Conservation (phyloP, 371 early-diverging fungal species). For the Apophysomyces variabilis region DNA sequence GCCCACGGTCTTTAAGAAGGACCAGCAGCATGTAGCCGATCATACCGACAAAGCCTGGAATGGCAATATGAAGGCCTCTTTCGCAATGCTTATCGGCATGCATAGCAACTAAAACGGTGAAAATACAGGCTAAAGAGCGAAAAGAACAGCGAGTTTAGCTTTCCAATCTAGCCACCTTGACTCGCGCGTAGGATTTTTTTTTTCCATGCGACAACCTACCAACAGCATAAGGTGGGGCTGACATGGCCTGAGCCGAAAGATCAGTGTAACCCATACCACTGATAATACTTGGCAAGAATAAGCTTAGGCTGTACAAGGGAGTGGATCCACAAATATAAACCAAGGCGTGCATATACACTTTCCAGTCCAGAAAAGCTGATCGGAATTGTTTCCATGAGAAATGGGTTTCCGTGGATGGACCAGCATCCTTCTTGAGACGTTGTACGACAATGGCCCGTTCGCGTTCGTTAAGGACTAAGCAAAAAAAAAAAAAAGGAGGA, state of each 20-base stretch:
- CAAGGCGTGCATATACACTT: constrained; percentile 58
- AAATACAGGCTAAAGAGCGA: constrained; percentile 51
- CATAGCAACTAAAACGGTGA: constrained; percentile 62
- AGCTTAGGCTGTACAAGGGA: constrained; percentile 66
- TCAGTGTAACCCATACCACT: constrained; percentile 64
- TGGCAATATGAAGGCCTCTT: constrained; percentile 66
- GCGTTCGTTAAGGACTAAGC: constrained; percentile 52
- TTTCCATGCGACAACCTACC: constrained; percentile 3
- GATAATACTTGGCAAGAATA: constrained; percentile 78
- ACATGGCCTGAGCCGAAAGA: constrained; percentile 55
- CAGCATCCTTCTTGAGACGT: constrained; percentile 64
- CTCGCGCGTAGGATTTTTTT: background rate
- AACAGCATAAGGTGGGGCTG: constrained; percentile 31
- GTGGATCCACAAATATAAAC: constrained; percentile 67
- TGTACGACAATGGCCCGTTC: constrained; percentile 61
- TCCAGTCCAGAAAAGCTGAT: constrained; percentile 58
- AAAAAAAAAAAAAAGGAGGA: background rate
- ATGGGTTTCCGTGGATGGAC: constrained; percentile 59
- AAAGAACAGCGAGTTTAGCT: background rate
- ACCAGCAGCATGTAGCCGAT: constrained; percentile 70
- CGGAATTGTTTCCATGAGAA: constrained; percentile 65
- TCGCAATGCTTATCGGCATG: constrained; percentile 66
- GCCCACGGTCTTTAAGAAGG: constrained; percentile 27
- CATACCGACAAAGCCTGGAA: constrained; percentile 62
- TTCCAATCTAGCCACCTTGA: no score